Evolutionary conservation across 1,284 basidiomycete species (phyloP), one percentile per base, ranked within the genome.

Genomic region (Boletellus dicymbophilus): DNA sequence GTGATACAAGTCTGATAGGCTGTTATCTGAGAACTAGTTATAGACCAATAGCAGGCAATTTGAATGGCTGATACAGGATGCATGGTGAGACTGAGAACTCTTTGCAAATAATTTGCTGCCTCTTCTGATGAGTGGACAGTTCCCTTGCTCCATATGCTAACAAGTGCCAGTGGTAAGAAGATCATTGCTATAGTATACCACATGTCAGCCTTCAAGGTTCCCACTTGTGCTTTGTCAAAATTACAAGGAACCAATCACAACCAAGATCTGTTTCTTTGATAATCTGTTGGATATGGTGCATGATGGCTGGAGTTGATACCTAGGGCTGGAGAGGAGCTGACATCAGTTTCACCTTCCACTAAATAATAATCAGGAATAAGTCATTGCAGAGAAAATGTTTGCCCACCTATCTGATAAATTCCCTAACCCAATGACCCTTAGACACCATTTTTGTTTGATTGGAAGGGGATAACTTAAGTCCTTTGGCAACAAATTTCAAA

Each of bases 161-260:
- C 13, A 3, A 72, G 57, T 4, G 68, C 66, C 8, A 72, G 55
- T 3, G 65, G 62, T 2, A 69, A 42, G 48, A 63, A 68, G 18
- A 72, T 54, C 0, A 63, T 66, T 31, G 55, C 53, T 12, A 70
- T 53, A 4, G 61, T 58, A 9, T 55, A 48, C 66, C 69, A 72
- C 45, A 72, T 57, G 42, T 66, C 62, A 0, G 67, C 69, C 28
- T 67, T 71, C 4, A 71, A 43, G 18, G 60, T 65, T 3, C 68
- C 66, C 1, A 62, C 55, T 16, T 42, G 22, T 4, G 44, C 41
- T 3, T 69, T 63, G 9, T 68, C 61, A 51, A 64, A 71, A 37
- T 68, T 67, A 6, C 42, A 22, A 3, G 67, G 69, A 0, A 66
- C 66, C 11, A 62, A 60, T 8, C 49, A 47, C 6, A 41, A 1